Evolutionary conservation across 306 rosid species (phyloP).

Genomic region (Pyrus bretschneideri): DNA sequence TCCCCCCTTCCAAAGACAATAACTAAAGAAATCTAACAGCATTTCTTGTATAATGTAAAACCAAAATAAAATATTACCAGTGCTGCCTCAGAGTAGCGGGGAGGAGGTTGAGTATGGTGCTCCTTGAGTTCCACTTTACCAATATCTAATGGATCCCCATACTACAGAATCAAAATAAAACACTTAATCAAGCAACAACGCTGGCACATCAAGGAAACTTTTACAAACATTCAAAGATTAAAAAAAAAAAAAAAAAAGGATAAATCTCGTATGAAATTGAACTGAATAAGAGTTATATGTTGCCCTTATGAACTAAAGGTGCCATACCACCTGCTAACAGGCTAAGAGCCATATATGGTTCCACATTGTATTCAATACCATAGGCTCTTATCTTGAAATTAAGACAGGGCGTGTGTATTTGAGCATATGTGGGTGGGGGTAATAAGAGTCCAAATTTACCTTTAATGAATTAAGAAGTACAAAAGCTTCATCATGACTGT

Average conservation of each 20-base stretch:
- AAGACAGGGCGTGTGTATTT: neutral
- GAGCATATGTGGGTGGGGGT: neutral
- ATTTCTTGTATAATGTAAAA: neutral
- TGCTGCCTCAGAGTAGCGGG: slow-evolving; percentile 82
- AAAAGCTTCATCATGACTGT: slow-evolving; percentile 38
- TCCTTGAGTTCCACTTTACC: slow-evolving; percentile 48
- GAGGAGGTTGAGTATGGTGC: slow-evolving; percentile 82
- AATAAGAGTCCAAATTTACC: slow-evolving; percentile 32
- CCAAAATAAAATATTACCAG: slow-evolving; percentile 42
- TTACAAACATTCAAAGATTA: slow-evolving; percentile 4
- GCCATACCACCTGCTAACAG: neutral
- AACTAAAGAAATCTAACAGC: neutral
- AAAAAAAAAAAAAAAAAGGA: neutral
- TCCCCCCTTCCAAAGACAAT: neutral
- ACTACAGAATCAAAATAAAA: slow-evolving; percentile 40
- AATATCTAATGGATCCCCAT: slow-evolving; percentile 49
- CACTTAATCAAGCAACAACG: slow-evolving; percentile 13
- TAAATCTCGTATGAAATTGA: neutral
- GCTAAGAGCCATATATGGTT: neutral
- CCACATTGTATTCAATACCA: neutral
- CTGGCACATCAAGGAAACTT: neutral
- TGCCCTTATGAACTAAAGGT: neutral
- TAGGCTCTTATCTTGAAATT: neutral
- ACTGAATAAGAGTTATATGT: neutral
- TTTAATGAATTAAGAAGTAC: slow-evolving; percentile 52